A percentile compares a stretch with the other conserved stretches of the same genome.
Conservation (phyloP, 2,329 filamentous ascomycete genomes). For the Claviceps africana region DNA sequence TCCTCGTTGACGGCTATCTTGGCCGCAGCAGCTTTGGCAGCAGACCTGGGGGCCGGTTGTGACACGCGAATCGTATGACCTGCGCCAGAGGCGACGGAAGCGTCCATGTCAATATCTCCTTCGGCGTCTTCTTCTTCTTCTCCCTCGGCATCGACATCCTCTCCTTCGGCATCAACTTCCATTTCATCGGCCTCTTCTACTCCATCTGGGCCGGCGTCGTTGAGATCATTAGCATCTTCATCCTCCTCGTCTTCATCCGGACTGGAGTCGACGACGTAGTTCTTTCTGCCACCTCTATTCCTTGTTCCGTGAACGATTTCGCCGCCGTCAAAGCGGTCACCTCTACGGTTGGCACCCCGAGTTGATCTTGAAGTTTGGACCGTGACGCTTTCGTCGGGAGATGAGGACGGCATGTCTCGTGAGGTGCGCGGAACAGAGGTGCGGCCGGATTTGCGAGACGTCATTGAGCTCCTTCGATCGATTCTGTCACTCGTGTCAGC, state of each 20-base stretch:
- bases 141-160: constrained; percentile 27
- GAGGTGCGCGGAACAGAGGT: constrained; percentile 27
- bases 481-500: constrained; percentile 24
- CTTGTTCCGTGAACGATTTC: constrained; percentile 37
- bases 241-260: constrained; percentile 30
- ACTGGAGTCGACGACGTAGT: constrained; percentile 44
- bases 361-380: constrained; percentile 39
- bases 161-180: constrained; percentile 24
- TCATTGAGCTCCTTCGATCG: constrained; percentile 29
- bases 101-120: constrained; percentile 32
- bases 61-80: constrained; percentile 33
- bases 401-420: constrained; percentile 32
- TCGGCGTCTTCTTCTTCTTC: constrained; percentile 13
- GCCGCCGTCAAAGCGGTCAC: constrained; percentile 27
- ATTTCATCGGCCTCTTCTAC: constrained; percentile 28
- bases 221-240: constrained; percentile 25
- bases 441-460: constrained; percentile 37
- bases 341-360: constrained; percentile 22
- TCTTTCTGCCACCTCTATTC: constrained; percentile 43
- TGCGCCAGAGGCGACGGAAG: constrained; percentile 17
- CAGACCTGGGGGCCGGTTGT: constrained; percentile 24
- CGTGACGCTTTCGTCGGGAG: constrained; percentile 33
- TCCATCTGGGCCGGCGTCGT: constrained; percentile 20
- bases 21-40: constrained; percentile 18
- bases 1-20: constrained; percentile 26